Conservation (phyloP, 2,329 filamentous ascomycete genomes). For the Fusarium xyrophilum region DNA sequence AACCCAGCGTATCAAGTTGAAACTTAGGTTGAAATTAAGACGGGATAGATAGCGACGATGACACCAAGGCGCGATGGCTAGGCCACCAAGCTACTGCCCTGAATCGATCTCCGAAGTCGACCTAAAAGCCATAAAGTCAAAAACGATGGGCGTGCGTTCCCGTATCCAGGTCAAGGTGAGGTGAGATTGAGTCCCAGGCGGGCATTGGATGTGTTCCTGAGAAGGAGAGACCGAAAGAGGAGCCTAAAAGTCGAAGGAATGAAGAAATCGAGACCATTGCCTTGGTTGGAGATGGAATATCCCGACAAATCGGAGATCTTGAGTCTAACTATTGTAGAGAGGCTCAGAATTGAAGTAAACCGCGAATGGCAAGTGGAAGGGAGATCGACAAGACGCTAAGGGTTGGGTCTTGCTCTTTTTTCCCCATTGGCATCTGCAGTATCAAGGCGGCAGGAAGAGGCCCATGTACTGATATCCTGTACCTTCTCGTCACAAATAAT, state of each 20-base stretch:
- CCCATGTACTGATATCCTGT: conserved; percentile 8
- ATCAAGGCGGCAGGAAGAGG: conserved; percentile 12
- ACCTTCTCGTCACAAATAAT: background rate
- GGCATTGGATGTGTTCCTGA: background rate
- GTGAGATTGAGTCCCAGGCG: background rate
- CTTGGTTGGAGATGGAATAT: conserved; percentile 16
- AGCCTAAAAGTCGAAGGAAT: background rate
- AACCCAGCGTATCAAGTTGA: background rate
- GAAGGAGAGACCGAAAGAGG: background rate
- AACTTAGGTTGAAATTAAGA: conserved; percentile 23
- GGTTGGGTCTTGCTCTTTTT: conserved; percentile 21
- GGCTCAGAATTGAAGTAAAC: conserved; percentile 10
- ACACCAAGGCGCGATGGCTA: conserved; percentile 32
- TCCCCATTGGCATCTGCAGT: conserved; percentile 29
- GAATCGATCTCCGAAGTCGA: conserved; percentile 5
- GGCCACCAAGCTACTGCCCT: conserved; percentile 15
- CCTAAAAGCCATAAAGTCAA: conserved; percentile 4
- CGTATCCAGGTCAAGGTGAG: background rate
- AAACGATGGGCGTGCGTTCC: conserved; percentile 9
- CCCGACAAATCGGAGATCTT: conserved; percentile 11
- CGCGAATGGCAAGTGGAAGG: conserved; percentile 23
- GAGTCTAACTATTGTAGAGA: background rate
- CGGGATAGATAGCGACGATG: conserved; percentile 24
- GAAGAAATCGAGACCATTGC: conserved; percentile 1
- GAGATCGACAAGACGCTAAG: conserved; percentile 39